Evolutionary conservation across 2,329 filamentous ascomycete species (phyloP).

Genomic region (Xenosphaeropsis pyriputrescens): DNA sequence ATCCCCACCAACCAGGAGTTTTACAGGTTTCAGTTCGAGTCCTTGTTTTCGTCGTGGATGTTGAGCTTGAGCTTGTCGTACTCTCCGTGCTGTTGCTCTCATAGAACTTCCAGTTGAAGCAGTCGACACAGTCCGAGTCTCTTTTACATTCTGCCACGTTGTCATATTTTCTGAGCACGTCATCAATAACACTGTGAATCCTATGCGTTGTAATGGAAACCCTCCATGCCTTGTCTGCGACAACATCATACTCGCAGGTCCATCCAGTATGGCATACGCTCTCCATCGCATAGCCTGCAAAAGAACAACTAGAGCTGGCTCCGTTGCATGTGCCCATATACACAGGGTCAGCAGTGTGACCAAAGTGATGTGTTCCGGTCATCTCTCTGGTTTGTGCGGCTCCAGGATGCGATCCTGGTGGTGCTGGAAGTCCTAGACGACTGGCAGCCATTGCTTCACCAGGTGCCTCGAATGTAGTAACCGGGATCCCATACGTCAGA

Average conservation of each 20-base stretch:
- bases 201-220: constrained; percentile 85
- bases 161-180: constrained; percentile 77
- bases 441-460: constrained; percentile 79
- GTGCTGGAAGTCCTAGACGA: constrained; percentile 71
- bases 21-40: constrained; percentile 76
- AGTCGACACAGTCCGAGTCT: constrained; percentile 76
- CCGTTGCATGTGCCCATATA: constrained; percentile 91
- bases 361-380: constrained; percentile 80
- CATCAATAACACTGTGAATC: constrained; percentile 75
- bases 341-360: constrained; percentile 89
- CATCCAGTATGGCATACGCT: constrained; percentile 80
- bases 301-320: constrained; percentile 81
- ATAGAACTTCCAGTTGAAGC: constrained; percentile 87
- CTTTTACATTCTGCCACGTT: constrained; percentile 60
- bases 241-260: constrained; percentile 86
- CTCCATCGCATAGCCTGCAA: constrained; percentile 83
- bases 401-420: constrained; percentile 61
- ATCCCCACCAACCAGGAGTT: constrained; percentile 70
- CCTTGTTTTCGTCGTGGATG: constrained; percentile 42
- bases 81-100: constrained; percentile 78
- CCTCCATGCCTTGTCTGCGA: constrained; percentile 81
- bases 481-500: constrained; percentile 78
- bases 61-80: constrained; percentile 47
- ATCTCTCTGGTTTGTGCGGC: constrained; percentile 55
- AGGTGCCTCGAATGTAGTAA: constrained; percentile 86